phyloP scores from a whole-genome alignment of 2,329 filamentous ascomycete species.

The Malbranchea cinnamomea region DNA sequence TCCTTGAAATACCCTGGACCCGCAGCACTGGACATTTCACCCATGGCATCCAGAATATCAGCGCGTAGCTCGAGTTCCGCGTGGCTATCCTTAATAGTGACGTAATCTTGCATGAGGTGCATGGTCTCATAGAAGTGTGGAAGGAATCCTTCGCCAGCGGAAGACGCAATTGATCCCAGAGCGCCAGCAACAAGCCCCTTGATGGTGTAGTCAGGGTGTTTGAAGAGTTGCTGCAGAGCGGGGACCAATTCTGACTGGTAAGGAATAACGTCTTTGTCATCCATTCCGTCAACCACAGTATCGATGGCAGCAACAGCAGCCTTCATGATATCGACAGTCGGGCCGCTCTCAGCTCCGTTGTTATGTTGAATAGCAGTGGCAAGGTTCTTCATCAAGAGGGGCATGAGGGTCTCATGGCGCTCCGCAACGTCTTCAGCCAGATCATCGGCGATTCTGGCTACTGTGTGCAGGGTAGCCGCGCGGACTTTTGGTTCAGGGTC shows the following conservation, averaged over 20 bases:
- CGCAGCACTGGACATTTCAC: slow-evolving; percentile 79
- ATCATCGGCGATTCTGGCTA: slow-evolving; percentile 84
- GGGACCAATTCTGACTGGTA: slow-evolving; percentile 75
- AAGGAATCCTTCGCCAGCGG: slow-evolving; percentile 66
- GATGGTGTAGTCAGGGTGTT: slow-evolving; percentile 73
- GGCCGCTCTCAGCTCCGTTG: slow-evolving; percentile 50
- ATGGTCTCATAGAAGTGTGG: slow-evolving; percentile 90
- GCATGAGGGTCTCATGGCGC: slow-evolving; percentile 73
- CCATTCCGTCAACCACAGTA: slow-evolving; percentile 72
- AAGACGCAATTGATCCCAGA: slow-evolving; percentile 76
- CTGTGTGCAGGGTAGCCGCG: slow-evolving; percentile 70
- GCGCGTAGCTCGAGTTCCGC: slow-evolving; percentile 82
- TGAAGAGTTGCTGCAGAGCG: slow-evolving; percentile 69
- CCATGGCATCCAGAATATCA: slow-evolving; percentile 82
- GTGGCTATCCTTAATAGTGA: slow-evolving; percentile 72
- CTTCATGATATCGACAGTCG: slow-evolving; percentile 73
- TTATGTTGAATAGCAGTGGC: slow-evolving; percentile 60
- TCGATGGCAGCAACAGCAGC: slow-evolving; percentile 83
- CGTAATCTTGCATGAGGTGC: slow-evolving; percentile 71
- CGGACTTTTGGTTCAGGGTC: slow-evolving; percentile 75
- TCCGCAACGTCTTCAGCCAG: slow-evolving; percentile 78
- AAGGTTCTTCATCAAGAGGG: slow-evolving; percentile 74
- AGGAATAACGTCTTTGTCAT: slow-evolving; percentile 61
- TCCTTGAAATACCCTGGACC: slow-evolving; percentile 76
- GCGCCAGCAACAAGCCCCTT: slow-evolving; percentile 82